Conservation (phyloP, 2,329 filamentous ascomycete species). For the Leptosphaerulina australis region DNA sequence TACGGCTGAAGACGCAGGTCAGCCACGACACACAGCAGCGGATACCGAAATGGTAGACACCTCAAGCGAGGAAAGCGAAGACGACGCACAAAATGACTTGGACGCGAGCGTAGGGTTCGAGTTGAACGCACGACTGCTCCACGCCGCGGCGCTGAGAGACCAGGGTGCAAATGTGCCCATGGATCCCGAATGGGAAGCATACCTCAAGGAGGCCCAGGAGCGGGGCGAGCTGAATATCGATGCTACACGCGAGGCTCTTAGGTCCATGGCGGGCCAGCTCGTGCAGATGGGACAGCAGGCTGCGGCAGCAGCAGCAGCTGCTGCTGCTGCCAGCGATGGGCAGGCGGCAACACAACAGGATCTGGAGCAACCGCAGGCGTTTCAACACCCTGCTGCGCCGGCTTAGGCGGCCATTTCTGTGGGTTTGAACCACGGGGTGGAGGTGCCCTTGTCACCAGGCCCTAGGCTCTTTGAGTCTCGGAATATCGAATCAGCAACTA, state of each 20-base stretch:
- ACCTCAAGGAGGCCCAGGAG: conserved; percentile 73
- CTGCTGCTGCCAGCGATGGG: neutral
- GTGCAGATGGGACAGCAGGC: conserved; percentile 31
- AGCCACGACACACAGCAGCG: conserved; percentile 13
- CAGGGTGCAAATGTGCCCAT: conserved; percentile 66
- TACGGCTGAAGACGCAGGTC: conserved; percentile 42
- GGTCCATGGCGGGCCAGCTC: conserved; percentile 40
- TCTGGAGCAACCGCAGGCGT: conserved; percentile 6
- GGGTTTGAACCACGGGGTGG: neutral
- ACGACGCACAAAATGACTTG: conserved; percentile 31
- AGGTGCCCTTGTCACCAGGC: too few relatives aligned
- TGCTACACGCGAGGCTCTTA: conserved; percentile 39
- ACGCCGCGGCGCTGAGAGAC: conserved; percentile 67
- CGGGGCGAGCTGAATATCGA: conserved; percentile 56
- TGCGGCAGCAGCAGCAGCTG: conserved; percentile 19
- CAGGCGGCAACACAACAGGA: neutral
- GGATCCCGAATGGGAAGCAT: conserved; percentile 76
- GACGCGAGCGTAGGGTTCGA: conserved; percentile 64
- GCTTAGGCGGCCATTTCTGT: conserved; percentile 7
- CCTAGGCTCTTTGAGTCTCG: too few relatives aligned
- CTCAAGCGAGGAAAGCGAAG: conserved; percentile 48
- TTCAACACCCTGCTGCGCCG: conserved; percentile 18
- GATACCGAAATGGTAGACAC: conserved; percentile 39
- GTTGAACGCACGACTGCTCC: conserved; percentile 67
- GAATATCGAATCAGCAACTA: too few relatives aligned